Conservation (phyloP, 805 yeast species). For the Ogataea methylovora region DNA sequence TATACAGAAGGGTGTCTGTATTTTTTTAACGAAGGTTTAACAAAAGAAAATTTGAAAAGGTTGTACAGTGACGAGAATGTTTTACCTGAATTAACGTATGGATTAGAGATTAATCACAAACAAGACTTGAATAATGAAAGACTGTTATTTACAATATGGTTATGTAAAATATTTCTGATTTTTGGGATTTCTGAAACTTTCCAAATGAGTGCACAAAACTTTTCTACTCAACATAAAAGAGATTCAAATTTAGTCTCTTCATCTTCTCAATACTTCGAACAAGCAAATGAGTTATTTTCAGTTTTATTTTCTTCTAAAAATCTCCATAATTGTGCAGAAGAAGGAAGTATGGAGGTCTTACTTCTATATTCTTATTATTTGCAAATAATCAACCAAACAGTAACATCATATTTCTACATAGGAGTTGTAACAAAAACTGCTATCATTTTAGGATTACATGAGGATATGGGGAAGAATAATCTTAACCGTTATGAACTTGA, state of each 20-base stretch:
- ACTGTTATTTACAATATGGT: slow-evolving; percentile 58
- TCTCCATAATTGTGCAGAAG: slow-evolving; percentile 57
- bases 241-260: slow-evolving; percentile 34
- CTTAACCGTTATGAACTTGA: slow-evolving; percentile 36
- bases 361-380: slow-evolving; percentile 59
- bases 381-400: slow-evolving; percentile 67
- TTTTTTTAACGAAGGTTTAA: slow-evolving; percentile 66
- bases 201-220: slow-evolving; percentile 39
- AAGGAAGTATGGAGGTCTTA: slow-evolving; percentile 64
- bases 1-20: slow-evolving; percentile 70
- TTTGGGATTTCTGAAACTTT: slow-evolving; percentile 73
- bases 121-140: slow-evolving; percentile 27
- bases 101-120: too few relatives aligned
- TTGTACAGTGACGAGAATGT: slow-evolving; percentile 34
- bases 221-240: slow-evolving; percentile 6
- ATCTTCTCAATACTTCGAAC: slow-evolving; percentile 60
- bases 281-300: slow-evolving; percentile 60
- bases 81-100: slow-evolving; percentile 3
- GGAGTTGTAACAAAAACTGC: slow-evolving; percentile 61
- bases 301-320: slow-evolving; percentile 64
- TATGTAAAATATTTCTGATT: slow-evolving; percentile 56
- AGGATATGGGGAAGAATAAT: slow-evolving; percentile 55
- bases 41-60: slow-evolving; percentile 48
- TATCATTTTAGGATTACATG: slow-evolving; percentile 62
- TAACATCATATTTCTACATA: slow-evolving; percentile 61